phyloP scores from a whole-genome alignment of 23 red algal species.

The Gracilariopsis chorda region DNA sequence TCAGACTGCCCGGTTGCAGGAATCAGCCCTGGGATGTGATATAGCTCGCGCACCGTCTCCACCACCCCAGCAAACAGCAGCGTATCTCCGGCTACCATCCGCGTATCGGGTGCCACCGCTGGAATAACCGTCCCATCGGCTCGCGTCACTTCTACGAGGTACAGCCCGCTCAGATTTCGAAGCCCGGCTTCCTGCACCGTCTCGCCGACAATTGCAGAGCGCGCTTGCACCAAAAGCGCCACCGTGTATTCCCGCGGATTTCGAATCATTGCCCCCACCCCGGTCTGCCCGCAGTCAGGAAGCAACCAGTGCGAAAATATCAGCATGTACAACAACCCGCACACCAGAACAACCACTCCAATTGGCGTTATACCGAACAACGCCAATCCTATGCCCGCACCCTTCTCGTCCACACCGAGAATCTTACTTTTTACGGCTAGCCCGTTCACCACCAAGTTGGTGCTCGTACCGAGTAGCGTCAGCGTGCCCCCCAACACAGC shows the following conservation, averaged over 20 bases:
- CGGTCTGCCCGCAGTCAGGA: slow-evolving; percentile 46
- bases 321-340: slow-evolving; percentile 60
- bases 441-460: slow-evolving; percentile 67
- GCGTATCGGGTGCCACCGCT: slow-evolving; percentile 58
- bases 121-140: slow-evolving; percentile 54
- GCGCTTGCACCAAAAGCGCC: slow-evolving; percentile 45
- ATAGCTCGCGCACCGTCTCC: slow-evolving; percentile 77
- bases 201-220: slow-evolving; percentile 64
- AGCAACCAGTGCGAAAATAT: slow-evolving; percentile 49
- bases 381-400: slow-evolving; percentile 28
- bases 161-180: slow-evolving; percentile 71
- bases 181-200: slow-evolving; percentile 75
- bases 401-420: slow-evolving; percentile 18
- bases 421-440: slow-evolving; percentile 55
- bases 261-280: slow-evolving; percentile 22
- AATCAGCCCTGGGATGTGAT: slow-evolving; percentile 68
- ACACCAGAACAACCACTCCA: not conserved
- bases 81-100: slow-evolving; percentile 45
- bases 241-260: slow-evolving; percentile 89
- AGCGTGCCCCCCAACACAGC: slow-evolving; percentile 67
- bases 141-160: slow-evolving; percentile 69
- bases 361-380: slow-evolving; percentile 67
- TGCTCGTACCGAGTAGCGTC: slow-evolving; percentile 73
- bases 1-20: slow-evolving; percentile 66
- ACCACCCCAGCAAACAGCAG: slow-evolving; percentile 74